phyloP scores from a whole-genome alignment of 1,284 basidiomycete genomes.

The Heterobasidion annosum region DNA sequence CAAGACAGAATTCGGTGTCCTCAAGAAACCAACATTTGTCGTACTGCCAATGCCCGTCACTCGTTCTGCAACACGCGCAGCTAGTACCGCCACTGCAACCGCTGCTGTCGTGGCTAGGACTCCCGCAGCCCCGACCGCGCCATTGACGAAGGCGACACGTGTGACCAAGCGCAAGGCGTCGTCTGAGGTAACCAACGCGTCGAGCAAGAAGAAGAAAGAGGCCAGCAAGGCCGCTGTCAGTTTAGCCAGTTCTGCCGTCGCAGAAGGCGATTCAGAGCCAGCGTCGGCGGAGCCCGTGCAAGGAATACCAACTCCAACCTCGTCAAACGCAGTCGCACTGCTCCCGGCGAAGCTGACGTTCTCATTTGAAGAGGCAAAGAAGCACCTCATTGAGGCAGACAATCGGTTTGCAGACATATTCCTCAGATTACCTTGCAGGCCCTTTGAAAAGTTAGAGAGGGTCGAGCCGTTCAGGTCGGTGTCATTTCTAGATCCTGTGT shows the following conservation, averaged over 20 bases:
- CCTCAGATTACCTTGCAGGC: constrained; percentile 53
- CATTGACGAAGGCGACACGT: constrained; percentile 3
- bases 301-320: not conserved
- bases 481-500: too few species aligned
- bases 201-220: not conserved
- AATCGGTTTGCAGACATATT: constrained; percentile 66
- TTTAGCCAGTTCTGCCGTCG: not conserved
- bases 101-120: not conserved
- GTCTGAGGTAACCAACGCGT: constrained; percentile 2
- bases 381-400: constrained; percentile 38
- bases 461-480: constrained; percentile 68
- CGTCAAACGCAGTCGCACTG: constrained; percentile 14
- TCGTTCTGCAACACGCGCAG: constrained; percentile 26
- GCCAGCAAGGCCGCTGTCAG: not conserved
- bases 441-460: constrained; percentile 63
- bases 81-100: constrained; percentile 3
- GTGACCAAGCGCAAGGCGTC: constrained; percentile 15
- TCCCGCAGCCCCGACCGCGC: not conserved
- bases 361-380: constrained; percentile 63
- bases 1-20: not conserved
- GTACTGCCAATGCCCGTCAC: constrained; percentile 26
- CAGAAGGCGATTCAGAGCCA: constrained; percentile 1
- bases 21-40: not conserved
- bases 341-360: constrained; percentile 67
- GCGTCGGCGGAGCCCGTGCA: constrained; percentile 1